Evolutionary conservation across 805 yeast species (phyloP).

Genomic region (Lipomyces yamanashiensis): DNA sequence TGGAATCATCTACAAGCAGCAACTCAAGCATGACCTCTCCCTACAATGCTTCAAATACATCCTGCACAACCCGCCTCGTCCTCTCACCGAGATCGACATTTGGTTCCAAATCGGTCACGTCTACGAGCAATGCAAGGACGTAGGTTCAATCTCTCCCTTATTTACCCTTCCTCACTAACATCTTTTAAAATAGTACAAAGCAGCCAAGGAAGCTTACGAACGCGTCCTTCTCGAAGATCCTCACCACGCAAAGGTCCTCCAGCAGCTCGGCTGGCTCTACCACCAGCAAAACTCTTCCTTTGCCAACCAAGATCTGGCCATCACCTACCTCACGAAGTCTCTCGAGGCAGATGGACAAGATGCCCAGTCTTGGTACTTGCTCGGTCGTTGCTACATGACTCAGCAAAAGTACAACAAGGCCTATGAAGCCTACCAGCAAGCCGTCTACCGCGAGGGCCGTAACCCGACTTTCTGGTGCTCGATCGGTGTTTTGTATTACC

Average conservation of each 20-base stretch:
- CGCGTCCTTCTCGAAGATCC: conserved; percentile 88
- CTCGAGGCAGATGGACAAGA: conserved; percentile 87
- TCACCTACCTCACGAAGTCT: conserved; percentile 80
- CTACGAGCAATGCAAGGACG: conserved; percentile 86
- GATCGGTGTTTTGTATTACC: conserved; percentile 93
- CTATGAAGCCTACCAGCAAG: conserved; percentile 97
- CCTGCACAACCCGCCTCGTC: conserved; percentile 88
- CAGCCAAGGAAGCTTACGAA: conserved; percentile 95
- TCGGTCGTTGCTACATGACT: conserved; percentile 97
- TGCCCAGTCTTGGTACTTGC: conserved; percentile 96
- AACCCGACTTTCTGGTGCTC: conserved; percentile 98
- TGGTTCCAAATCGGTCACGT: conserved; percentile 99
- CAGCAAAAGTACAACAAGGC: conserved; percentile 94
- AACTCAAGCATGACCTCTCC: conserved; percentile 81
- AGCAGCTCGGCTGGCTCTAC: conserved; percentile 93
- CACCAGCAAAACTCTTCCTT: conserved; percentile 68
- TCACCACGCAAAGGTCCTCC: conserved; percentile 92
- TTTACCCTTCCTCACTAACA: not conserved
- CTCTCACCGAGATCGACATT: conserved; percentile 93
- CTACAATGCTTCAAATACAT: conserved; percentile 95
- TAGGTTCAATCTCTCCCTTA: conserved; percentile 1
- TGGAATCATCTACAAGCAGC: conserved; percentile 96
- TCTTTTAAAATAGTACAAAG: conserved; percentile 54
- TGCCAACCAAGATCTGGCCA: conserved; percentile 82
- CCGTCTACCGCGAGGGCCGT: conserved; percentile 93